Base-by-base conservation (phyloP, 179 eudicot species). In the Vitellaria paradoxa region DNA sequence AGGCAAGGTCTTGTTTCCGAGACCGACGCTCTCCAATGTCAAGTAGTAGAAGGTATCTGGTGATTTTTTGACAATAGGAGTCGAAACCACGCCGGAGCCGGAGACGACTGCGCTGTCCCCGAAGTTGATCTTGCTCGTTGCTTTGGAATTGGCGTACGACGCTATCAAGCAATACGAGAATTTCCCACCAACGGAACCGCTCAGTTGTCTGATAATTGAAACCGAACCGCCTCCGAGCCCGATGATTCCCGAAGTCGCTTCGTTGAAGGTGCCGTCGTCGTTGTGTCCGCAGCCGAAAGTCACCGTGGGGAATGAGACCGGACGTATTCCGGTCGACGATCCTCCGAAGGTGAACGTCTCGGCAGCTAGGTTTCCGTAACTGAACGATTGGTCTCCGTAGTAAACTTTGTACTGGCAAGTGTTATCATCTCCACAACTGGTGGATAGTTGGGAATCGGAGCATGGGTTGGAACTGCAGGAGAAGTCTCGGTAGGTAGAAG, bases 41-140 rank as follows among this genome's bases (percentile, higher is more conserved):
- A 92, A 80, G 37, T 49, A 82, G 65, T 91, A 92, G 70, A 79
- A 89, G 1, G 86, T 81, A 0, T 65, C 46, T 0, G 78, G 68
- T 1, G 10, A 7, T 3, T 66, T 74, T 5, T 68, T 71, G 0
- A 77, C 68, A 0, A 89, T 8, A 0, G 89, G 87, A 12, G 89
- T 91, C 1, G 91, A 79, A 12, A 88, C 78, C 0, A 87, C 87
- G 0, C 78, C 88, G 4, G 56, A 23, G 0, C 86, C 78, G 0
- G 77, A 15, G 0, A 83, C 76, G 1, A 68, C 71, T 0, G 85
- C 89, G 2, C 11, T 57, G 0, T 62, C 14, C 0, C 95, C 97
- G n/a, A 92, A 91, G 30, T 68, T 84, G 7, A 91, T 86, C 26
- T 80, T 86, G 78, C 92, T 82, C 0, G 91, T 68, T 0, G 23